phyloP scores from a whole-genome alignment of 192 early-diverging fungal genomes.

The Podochytrium sp. region DNA sequence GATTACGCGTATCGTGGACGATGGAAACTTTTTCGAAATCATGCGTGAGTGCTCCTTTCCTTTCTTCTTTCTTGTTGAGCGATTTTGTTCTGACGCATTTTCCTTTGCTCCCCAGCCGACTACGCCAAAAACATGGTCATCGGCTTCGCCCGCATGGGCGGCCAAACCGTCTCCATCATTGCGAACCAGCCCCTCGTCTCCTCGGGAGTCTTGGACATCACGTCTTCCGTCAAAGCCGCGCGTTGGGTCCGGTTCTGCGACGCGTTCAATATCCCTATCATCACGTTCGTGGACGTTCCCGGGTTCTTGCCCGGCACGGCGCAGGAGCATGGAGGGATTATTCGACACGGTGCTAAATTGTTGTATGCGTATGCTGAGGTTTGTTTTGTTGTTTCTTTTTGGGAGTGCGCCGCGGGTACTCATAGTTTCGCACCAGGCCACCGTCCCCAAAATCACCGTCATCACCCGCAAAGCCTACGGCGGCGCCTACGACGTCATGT shows the following conservation, averaged over 20 bases:
- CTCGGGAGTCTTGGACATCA: slow-evolving; percentile 94
- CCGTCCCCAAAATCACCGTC: slow-evolving; percentile 94
- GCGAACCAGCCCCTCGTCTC: slow-evolving; percentile 96
- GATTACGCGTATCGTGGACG: slow-evolving; percentile 84
- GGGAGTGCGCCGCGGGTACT: no score
- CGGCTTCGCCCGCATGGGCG: slow-evolving; percentile 85
- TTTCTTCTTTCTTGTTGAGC: no score
- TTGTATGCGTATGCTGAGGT: slow-evolving; percentile 93
- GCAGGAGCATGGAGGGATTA: slow-evolving; percentile 96
- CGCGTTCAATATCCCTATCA: slow-evolving; percentile 91
- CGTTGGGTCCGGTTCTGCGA: slow-evolving; percentile 96
- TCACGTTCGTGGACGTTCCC: slow-evolving; percentile 96
- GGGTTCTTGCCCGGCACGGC: slow-evolving; percentile 93
- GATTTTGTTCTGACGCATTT: no score
- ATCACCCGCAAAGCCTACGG: slow-evolving; percentile 97
- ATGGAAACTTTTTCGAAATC: slow-evolving; percentile 88
- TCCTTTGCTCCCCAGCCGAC: no score
- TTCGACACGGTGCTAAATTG: slow-evolving; percentile 94
- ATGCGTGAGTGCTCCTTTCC: no score
- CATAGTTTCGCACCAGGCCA: slow-evolving; percentile 72
- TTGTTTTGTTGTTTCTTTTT: no score
- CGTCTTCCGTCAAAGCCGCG: slow-evolving; percentile 92
- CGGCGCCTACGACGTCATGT: slow-evolving; percentile 97
- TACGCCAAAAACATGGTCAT: slow-evolving; percentile 93
- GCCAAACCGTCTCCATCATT: slow-evolving; percentile 84